These are phyloP conservation scores for Acanthamoeba triangularis DNA, from an alignment of 208 protist species.

Conservation along the genomic window DNA sequence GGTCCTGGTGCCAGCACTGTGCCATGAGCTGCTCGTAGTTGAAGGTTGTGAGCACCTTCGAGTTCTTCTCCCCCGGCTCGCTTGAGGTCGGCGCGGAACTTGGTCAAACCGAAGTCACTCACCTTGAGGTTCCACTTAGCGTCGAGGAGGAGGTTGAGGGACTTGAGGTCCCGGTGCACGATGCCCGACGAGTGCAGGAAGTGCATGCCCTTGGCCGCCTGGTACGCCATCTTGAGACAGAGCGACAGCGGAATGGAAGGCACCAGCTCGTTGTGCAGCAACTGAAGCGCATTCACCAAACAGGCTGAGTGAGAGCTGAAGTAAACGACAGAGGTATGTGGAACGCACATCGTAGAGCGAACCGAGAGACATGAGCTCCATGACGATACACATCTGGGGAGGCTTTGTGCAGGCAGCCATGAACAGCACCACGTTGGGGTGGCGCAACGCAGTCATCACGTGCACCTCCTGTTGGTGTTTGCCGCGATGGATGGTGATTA, in stretches of 20 bases:
- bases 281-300: background rate
- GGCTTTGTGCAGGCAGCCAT: constrained; percentile 61
- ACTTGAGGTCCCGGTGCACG: constrained; percentile 47
- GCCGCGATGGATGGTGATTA: too few species aligned
- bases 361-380: constrained; percentile 51
- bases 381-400: constrained; percentile 39
- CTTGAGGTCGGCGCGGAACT: constrained; percentile 49
- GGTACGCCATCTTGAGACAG: constrained; percentile 24
- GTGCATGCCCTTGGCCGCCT: constrained; percentile 57
- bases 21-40: constrained; percentile 30
- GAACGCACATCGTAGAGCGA: background rate
- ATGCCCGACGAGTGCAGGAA: constrained; percentile 43
- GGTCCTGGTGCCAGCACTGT: constrained; percentile 56
- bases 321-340: too few species aligned
- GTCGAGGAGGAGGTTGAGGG: constrained; percentile 70
- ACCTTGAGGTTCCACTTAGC: constrained; percentile 75
- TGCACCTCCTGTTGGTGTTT: background rate
- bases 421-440: constrained; percentile 72
- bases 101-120: constrained; percentile 72
- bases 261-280: constrained; percentile 48
- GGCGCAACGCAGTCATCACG: constrained; percentile 8
- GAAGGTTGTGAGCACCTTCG: background rate
- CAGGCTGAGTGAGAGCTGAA: background rate
- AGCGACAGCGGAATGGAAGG: constrained; percentile 9
- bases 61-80: background rate